Evolutionary conservation across 805 yeast genomes (phyloP).

Genomic region (Blastobotrys robertii): DNA sequence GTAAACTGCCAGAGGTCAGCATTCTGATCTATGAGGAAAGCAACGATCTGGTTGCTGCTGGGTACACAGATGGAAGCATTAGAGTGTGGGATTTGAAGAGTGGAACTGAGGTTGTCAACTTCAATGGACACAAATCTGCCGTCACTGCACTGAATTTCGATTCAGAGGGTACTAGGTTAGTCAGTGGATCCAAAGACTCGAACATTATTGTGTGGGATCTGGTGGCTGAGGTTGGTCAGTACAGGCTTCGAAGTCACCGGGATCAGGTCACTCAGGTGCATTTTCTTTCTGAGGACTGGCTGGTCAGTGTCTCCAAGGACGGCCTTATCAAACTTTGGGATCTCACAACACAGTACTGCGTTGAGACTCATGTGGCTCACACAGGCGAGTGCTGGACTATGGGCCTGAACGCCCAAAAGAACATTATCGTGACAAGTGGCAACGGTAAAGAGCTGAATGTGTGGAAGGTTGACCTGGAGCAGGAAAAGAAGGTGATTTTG

Average conservation of each 20-base stretch:
- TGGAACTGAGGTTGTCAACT: conserved; percentile 63
- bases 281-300: conserved; percentile 39
- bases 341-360: conserved; percentile 73
- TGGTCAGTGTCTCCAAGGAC: conserved; percentile 75
- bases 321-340: conserved; percentile 94
- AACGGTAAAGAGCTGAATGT: conserved; percentile 73
- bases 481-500: conserved; percentile 41
- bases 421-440: conserved; percentile 58
- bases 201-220: conserved; percentile 88
- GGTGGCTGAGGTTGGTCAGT: conserved; percentile 82
- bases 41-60: conserved; percentile 73
- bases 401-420: conserved; percentile 34
- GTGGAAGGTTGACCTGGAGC: conserved; percentile 68
- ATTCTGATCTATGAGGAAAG: conserved; percentile 48
- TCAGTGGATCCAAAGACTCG: conserved; percentile 83
- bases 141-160: conserved; percentile 67
- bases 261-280: conserved; percentile 75
- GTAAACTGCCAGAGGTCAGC: conserved; percentile 51
- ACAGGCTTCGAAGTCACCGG: conserved; percentile 79
- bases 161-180: conserved; percentile 68
- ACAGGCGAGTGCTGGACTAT: conserved; percentile 89
- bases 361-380: conserved; percentile 92
- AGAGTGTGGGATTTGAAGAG: conserved; percentile 87
- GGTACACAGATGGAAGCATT: conserved; percentile 81
- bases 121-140: conserved; percentile 85